Base-by-base conservation (phyloP, 768 basidiomycete species). In the Grammothele lineata region DNA sequence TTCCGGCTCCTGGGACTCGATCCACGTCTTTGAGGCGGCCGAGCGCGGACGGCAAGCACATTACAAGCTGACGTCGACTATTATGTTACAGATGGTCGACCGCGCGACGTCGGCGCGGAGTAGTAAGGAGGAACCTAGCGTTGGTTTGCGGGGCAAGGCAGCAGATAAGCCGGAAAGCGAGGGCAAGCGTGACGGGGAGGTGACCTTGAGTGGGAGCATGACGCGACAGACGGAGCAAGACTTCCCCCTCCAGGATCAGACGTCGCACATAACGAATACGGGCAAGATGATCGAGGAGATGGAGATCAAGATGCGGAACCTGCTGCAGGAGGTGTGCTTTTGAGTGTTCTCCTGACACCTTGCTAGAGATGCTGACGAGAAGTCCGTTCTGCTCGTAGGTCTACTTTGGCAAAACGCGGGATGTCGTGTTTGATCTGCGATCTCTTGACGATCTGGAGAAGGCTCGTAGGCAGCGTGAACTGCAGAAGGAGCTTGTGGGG, bases 261-360 rank as follows among this genome's bases (percentile, higher is more conserved):
- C 84, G 18, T 85, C 89, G 34, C 96, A 99, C 67, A 87, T 99
- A 48, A 78, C 82, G 35, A 98, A 98, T 66, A 85, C 86, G n/a
- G 96, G 96, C 4, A 79, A 77, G 55, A 87, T 97, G 84, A 85
- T 99, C 53, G 96, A 99, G 66, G 96, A 98, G 54, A 94, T 95
- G 91, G 96, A 99, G 69, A 92, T 94, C 65, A 98, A 98, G 72
- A 93, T 98, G 92, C 80, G 96, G 32, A 96, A 96, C 66, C 71
- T 92, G 46, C 73, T 99, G 39, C 88, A 92, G 66, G 91, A 93
- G 73, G 90, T 82, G 49, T 37, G n/a, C n/a, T n/a, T n/a, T n/a
- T n/a, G n/a, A n/a, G 70, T 51, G 45, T 17, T 49, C n/a, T 33
- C 18, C n/a, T n/a, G n/a, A n/a, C n/a, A n/a, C n/a, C n/a, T n/a